A percentile compares a stretch with the other conserved stretches of the same genome.
phyloP scores from a whole-genome alignment of 257 asterid genomes.

The Leonotis leonurus region DNA sequence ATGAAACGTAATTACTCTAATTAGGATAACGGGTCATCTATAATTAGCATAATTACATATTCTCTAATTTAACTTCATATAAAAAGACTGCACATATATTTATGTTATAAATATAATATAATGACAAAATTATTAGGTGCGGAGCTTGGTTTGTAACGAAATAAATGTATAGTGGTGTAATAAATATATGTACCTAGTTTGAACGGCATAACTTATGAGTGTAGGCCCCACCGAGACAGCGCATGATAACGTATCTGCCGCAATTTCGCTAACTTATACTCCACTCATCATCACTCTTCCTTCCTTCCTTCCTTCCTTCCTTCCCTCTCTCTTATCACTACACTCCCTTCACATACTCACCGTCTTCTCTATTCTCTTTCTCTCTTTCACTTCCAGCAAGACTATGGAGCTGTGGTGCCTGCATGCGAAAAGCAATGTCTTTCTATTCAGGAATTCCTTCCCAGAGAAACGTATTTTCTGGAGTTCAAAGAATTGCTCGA shows the following conservation, averaged over 20 bases:
- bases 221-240: slow-evolving; percentile 18
- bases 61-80: too few species aligned
- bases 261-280: slow-evolving; percentile 14
- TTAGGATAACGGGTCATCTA: too few species aligned
- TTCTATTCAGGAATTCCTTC: slow-evolving; percentile 40
- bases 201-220: background rate
- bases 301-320: too few species aligned
- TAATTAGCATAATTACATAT: too few species aligned
- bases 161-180: background rate
- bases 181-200: background rate
- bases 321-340: slow-evolving; percentile 15
- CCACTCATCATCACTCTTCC: slow-evolving; percentile 15
- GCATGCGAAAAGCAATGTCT: slow-evolving; percentile 33
- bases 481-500: slow-evolving; percentile 31
- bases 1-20: too few species aligned
- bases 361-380: slow-evolving; percentile 22
- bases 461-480: slow-evolving; percentile 42
- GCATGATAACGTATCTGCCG: slow-evolving; percentile 10
- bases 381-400: background rate
- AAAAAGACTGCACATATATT: too few species aligned
- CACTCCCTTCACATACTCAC: slow-evolving; percentile 8
- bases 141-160: background rate
- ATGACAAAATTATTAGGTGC: background rate
- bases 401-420: slow-evolving; percentile 50
- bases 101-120: too few species aligned